A percentile compares a stretch with the other conserved stretches of the same genome.
Evolutionary conservation across 1,284 basidiomycete genomes (phyloP).

Genomic region (Leccinum huronense): DNA sequence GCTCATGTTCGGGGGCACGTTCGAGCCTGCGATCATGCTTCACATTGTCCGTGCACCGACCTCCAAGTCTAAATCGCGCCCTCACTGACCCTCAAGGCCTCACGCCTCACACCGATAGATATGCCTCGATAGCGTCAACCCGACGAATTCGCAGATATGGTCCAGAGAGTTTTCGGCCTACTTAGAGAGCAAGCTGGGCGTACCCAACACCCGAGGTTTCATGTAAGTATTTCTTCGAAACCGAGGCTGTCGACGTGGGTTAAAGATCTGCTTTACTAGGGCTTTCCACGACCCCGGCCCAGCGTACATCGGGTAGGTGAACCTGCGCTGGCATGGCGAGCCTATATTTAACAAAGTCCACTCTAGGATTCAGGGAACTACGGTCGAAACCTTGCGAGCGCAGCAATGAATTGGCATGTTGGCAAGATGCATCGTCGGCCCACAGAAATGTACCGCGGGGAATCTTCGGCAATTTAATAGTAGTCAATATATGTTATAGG

Average conservation of each 20-base stretch:
- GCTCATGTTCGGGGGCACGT: conserved; percentile 42
- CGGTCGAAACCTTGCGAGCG: background rate
- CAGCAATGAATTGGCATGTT: background rate
- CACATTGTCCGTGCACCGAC: conserved; percentile 44
- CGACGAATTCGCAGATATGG: background rate
- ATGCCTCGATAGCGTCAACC: background rate
- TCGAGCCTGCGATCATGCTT: conserved; percentile 64
- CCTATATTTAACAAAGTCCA: background rate
- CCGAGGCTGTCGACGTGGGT: background rate
- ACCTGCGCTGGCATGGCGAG: background rate
- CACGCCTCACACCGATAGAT: background rate
- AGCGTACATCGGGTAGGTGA: background rate
- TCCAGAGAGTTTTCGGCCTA: background rate
- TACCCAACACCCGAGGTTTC: background rate
- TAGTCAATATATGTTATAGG: background rate
- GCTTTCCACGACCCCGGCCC: background rate
- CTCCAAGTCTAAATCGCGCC: background rate
- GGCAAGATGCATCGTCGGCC: background rate
- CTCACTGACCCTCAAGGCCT: background rate
- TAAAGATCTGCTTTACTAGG: background rate
- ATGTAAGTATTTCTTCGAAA: background rate
- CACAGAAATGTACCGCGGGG: background rate
- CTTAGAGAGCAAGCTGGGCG: background rate
- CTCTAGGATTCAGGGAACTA: background rate
- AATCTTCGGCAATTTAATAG: background rate